Conservation (phyloP, 2,329 filamentous ascomycete species). For the Ceratocystis diversiconidia region DNA sequence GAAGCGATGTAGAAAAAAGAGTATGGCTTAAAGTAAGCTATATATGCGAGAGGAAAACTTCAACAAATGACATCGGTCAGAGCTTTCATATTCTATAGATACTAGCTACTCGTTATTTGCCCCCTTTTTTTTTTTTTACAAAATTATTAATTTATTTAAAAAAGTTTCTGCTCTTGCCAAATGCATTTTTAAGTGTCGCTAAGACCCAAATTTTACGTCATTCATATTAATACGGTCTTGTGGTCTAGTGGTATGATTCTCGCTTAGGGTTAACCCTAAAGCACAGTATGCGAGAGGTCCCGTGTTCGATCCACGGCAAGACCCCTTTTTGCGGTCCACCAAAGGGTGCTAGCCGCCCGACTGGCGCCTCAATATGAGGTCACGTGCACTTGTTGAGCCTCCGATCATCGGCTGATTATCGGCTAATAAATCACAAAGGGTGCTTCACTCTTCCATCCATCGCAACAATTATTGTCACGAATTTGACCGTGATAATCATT, state of each 20-base stretch:
- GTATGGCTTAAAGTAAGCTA: too few relatives aligned
- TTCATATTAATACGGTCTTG: constrained; percentile 26
- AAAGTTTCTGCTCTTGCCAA: too few relatives aligned
- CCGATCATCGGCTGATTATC: constrained; percentile 14
- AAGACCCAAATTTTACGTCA: accelerated
- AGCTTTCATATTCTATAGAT: too few relatives aligned
- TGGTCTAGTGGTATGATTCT: constrained; percentile 60
- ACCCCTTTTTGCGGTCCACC: neutral
- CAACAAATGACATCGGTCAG: too few relatives aligned
- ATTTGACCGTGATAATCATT: neutral
- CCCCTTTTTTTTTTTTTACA: too few relatives aligned
- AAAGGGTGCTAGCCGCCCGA: neutral
- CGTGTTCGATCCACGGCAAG: constrained; percentile 21
- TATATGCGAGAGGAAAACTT: too few relatives aligned
- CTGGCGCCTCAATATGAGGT: neutral
- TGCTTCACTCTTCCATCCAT: neutral
- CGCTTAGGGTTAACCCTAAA: constrained; percentile 44
- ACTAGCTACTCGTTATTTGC: too few relatives aligned
- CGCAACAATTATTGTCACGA: constrained; percentile 4
- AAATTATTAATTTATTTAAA: too few relatives aligned
- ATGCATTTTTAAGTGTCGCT: too few relatives aligned
- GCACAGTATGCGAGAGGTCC: constrained; percentile 21
- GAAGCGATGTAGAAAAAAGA: neutral
- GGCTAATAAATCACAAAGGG: constrained; percentile 7
- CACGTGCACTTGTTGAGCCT: neutral